Conservation (phyloP, 768 basidiomycete genomes). For the Lactarius indigo region DNA sequence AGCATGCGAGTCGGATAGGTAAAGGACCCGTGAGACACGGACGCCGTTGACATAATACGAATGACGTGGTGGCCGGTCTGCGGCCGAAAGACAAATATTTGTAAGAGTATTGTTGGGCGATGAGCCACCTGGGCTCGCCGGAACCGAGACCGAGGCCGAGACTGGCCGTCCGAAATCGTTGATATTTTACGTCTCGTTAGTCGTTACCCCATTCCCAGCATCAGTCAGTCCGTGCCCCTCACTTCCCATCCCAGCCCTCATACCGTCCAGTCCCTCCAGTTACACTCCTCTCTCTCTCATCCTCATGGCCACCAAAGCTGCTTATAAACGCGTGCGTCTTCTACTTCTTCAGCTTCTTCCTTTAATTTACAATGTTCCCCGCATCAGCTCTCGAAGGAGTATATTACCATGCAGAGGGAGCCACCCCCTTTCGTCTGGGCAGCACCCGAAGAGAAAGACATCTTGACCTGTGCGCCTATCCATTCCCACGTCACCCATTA, state of each 20-base stretch:
- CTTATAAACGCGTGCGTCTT: slow-evolving; percentile 70
- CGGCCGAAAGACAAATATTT: not conserved
- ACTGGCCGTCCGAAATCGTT: not conserved
- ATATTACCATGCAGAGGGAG: slow-evolving; percentile 84
- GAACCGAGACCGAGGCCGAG: not conserved
- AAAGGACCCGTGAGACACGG: slow-evolving; percentile 19
- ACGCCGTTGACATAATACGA: slow-evolving; percentile 24
- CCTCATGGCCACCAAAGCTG: slow-evolving; percentile 80
- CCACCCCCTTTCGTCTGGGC: slow-evolving; percentile 98
- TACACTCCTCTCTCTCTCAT: slow-evolving; percentile 3
- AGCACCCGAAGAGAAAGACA: slow-evolving; percentile 95
- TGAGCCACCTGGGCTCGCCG: not conserved
- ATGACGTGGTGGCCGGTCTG: not conserved
- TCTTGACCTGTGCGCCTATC: slow-evolving; percentile 75
- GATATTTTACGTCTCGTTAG: not conserved
- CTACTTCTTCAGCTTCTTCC: slow-evolving; percentile 22
- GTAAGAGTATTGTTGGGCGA: not conserved
- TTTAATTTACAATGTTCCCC: not conserved
- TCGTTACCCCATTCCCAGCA: not conserved
- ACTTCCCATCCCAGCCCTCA: not conserved
- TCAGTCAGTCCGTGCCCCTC: not conserved
- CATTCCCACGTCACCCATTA: not conserved
- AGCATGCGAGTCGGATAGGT: slow-evolving; percentile 33
- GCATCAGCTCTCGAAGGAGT: slow-evolving; percentile 78
- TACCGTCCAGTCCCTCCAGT: not conserved